Conservation (phyloP, 352 stramenopile genomes). For the Albugo candida region DNA sequence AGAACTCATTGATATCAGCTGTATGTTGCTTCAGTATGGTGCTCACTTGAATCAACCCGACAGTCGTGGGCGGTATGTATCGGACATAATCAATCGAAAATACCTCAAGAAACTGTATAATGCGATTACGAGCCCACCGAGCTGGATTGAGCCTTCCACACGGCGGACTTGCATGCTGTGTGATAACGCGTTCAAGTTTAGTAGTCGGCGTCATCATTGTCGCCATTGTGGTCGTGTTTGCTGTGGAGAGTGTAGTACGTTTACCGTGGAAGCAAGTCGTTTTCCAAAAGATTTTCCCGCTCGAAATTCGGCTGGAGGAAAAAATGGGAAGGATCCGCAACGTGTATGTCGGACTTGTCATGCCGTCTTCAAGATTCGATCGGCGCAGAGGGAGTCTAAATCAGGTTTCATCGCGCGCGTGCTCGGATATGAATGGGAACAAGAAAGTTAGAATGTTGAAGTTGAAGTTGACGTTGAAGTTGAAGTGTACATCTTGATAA, state of each 20-base stretch:
- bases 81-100: slow-evolving; percentile 63
- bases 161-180: slow-evolving; percentile 59
- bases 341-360: slow-evolving; percentile 69
- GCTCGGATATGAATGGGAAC: slow-evolving; percentile 73
- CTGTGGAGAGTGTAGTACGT: slow-evolving; percentile 65
- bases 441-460: slow-evolving; percentile 14
- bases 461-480: too few species aligned
- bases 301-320: slow-evolving; percentile 32
- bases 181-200: slow-evolving; percentile 52
- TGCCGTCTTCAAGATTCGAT: slow-evolving; percentile 71
- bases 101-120: slow-evolving; percentile 70
- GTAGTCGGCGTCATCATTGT: slow-evolving; percentile 60
- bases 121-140: slow-evolving; percentile 45
- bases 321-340: slow-evolving; percentile 57
- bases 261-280: slow-evolving; percentile 53
- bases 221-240: slow-evolving; percentile 71
- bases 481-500: too few species aligned
- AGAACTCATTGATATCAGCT: slow-evolving; percentile 64
- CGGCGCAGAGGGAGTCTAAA: slow-evolving; percentile 67
- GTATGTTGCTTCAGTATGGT: slow-evolving; percentile 42
- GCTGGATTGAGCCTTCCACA: slow-evolving; percentile 65
- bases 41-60: slow-evolving; percentile 56
- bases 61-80: slow-evolving; percentile 42
- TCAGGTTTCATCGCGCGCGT: slow-evolving; percentile 65
- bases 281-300: slow-evolving; percentile 76